A percentile compares a stretch with the other conserved stretches of the same genome.
Conservation (phyloP, 1,284 basidiomycete genomes). For the Cutaneotrichosporon spelunceum region DNA sequence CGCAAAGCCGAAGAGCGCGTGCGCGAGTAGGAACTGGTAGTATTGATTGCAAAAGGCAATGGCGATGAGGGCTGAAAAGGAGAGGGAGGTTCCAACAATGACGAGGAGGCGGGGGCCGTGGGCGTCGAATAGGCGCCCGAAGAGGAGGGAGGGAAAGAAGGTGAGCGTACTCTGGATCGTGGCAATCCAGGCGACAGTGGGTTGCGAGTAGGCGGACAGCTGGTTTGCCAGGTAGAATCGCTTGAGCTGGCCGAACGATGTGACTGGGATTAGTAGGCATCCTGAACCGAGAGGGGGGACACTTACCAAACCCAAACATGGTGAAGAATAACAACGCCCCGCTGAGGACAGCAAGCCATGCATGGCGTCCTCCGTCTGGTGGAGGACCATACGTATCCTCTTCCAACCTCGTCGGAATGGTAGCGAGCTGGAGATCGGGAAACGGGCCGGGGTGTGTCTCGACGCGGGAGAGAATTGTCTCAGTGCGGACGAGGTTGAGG, state of each 20-base stretch:
- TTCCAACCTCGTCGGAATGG: background rate
- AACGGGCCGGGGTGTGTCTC: conserved; percentile 5
- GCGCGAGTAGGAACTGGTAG: conserved; percentile 46
- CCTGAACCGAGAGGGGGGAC: conserved; percentile 22
- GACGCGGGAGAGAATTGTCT: background rate
- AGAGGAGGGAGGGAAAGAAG: conserved; percentile 24
- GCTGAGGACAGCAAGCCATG: conserved; percentile 31
- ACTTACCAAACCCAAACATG: conserved; percentile 32
- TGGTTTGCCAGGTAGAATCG: conserved; percentile 28
- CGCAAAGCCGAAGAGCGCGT: conserved; percentile 41
- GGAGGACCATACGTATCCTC: conserved; percentile 18
- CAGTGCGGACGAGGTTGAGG: background rate
- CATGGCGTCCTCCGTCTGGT: conserved; percentile 32
- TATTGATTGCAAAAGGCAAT: conserved; percentile 37
- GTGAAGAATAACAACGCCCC: conserved; percentile 32
- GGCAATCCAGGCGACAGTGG: conserved; percentile 22
- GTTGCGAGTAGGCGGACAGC: conserved; percentile 20
- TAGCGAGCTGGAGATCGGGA: conserved; percentile 8
- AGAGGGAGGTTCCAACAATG: conserved; percentile 22
- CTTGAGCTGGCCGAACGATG: conserved; percentile 29
- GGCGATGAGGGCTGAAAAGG: conserved; percentile 23
- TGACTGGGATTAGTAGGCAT: conserved; percentile 27
- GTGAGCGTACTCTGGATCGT: conserved; percentile 31
- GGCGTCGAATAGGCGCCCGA: conserved; percentile 30
- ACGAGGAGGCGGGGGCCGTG: conserved; percentile 27